Percentiles rank a stretch among this genome's conserved stretches.
Conservation (phyloP, 345 rosid genomes). For the Aquilaria malaccensis region DNA sequence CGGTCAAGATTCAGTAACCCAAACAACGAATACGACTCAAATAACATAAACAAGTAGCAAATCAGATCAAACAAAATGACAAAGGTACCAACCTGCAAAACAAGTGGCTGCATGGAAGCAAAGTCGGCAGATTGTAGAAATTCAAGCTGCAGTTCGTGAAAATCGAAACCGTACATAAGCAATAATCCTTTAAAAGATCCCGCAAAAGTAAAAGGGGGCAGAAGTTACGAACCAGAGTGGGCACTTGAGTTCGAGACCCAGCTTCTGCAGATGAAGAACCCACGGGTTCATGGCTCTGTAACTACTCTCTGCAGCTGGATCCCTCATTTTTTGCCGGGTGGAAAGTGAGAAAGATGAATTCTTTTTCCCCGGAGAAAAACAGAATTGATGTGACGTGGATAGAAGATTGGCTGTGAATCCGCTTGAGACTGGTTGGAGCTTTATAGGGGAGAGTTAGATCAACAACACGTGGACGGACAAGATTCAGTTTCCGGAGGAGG, state of each 20-base stretch:
- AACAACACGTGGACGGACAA: too few relatives aligned
- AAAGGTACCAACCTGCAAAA: constrained; percentile 55
- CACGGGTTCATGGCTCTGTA: constrained; percentile 50
- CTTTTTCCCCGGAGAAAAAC: too few relatives aligned
- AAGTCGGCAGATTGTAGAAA: constrained; percentile 46
- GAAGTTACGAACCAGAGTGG: constrained; percentile 60
- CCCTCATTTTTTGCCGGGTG: constrained; percentile 28
- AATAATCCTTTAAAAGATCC: not conserved
- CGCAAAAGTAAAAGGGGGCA: not conserved
- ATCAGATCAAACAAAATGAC: not conserved
- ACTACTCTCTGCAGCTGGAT: constrained; percentile 8
- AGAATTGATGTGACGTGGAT: too few relatives aligned
- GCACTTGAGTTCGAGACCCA: constrained; percentile 82
- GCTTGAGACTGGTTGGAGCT: too few relatives aligned
- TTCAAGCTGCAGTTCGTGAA: constrained; percentile 39
- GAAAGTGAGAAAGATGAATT: not conserved
- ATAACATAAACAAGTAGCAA: not conserved
- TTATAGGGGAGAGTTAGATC: too few relatives aligned
- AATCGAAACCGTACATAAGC: not conserved
- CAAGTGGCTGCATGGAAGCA: constrained; percentile 80
- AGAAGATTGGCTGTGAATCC: too few relatives aligned
- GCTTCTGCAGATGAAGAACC: constrained; percentile 71
- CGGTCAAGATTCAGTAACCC: too few relatives aligned
- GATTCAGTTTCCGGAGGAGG: too few relatives aligned
- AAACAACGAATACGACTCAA: not conserved